These are phyloP conservation scores for Abortiporus biennis DNA, from an alignment of 1,284 basidiomycete genomes.

Conservation along the genomic window DNA sequence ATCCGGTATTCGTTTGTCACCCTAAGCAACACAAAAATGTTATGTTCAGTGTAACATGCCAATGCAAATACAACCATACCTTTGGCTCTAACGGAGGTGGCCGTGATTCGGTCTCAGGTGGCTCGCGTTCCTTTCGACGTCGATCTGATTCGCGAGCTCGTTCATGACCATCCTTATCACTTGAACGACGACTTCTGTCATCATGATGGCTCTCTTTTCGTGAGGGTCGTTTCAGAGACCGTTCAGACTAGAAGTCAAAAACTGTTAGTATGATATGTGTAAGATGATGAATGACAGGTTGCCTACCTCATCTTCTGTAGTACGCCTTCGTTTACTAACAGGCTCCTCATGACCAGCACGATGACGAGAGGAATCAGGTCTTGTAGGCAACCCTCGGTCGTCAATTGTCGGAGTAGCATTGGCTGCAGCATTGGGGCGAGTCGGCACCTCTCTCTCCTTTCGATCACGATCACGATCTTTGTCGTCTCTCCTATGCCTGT, in stretches of 20 bases:
- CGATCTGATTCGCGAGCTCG: constrained; percentile 61
- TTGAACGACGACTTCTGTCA: constrained; percentile 55
- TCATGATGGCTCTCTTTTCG: constrained; percentile 72
- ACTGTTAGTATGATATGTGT: constrained; percentile 11
- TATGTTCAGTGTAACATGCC: too few relatives aligned
- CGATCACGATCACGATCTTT: constrained; percentile 46
- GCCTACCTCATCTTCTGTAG: constrained; percentile 70
- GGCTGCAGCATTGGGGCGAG: constrained; percentile 13
- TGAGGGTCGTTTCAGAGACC: constrained; percentile 64
- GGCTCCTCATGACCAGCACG: constrained; percentile 48
- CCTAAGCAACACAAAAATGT: constrained; percentile 29
- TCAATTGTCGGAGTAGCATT: constrained; percentile 26
- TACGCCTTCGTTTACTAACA: constrained; percentile 60
- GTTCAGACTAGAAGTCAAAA: constrained; percentile 45
- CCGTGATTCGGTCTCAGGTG: constrained; percentile 54
- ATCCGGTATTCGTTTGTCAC: constrained; percentile 54
- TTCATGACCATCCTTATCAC: constrained; percentile 67
- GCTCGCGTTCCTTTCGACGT: constrained; percentile 58
- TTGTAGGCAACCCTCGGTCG: constrained; percentile 46
- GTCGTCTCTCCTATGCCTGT: constrained; percentile 30
- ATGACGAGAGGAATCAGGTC: constrained; percentile 54
- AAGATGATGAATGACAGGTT: constrained; percentile 24
- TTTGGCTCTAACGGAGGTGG: constrained; percentile 4
- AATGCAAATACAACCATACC: not conserved
- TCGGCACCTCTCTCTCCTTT: constrained; percentile 26